These are phyloP conservation scores for Balansia obtecta DNA, from an alignment of 2,329 filamentous ascomycete species.

Conservation along the genomic window DNA sequence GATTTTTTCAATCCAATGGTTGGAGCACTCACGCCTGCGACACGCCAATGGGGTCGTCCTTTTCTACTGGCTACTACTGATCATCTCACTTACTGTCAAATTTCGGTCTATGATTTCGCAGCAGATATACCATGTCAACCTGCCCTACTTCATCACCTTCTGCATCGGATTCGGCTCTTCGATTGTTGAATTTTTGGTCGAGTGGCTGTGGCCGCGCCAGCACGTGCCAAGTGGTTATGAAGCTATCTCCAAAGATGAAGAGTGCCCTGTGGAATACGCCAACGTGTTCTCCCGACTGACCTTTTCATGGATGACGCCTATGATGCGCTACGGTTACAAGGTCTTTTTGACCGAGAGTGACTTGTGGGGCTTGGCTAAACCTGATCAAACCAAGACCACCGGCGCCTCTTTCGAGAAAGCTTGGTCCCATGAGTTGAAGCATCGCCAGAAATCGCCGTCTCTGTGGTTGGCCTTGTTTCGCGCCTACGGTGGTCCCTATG, in stretches of 20 bases:
- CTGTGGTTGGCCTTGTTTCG: constrained; percentile 78
- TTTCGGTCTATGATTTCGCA: constrained; percentile 76
- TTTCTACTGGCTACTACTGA: constrained; percentile 83
- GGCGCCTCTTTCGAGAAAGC: constrained; percentile 56
- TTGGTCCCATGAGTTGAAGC: constrained; percentile 66
- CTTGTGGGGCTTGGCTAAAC: constrained; percentile 77
- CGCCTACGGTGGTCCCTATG: constrained; percentile 76
- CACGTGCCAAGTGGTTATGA: constrained; percentile 42
- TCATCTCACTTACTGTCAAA: constrained; percentile 70
- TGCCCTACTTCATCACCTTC: constrained; percentile 69
- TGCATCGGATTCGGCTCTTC: constrained; percentile 59
- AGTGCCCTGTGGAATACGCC: constrained; percentile 75
- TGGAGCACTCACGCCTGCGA: constrained; percentile 71
- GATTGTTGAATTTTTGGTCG: constrained; percentile 58
- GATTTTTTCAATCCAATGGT: constrained; percentile 70
- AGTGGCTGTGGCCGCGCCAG: constrained; percentile 80
- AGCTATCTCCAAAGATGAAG: constrained; percentile 44
- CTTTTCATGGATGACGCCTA: constrained; percentile 96
- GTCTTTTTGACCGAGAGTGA: constrained; percentile 89
- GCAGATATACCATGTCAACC: constrained; percentile 50
- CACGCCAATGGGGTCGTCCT: constrained; percentile 80
- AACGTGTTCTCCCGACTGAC: constrained; percentile 88
- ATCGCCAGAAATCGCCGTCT: constrained; percentile 45
- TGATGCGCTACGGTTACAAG: constrained; percentile 93
- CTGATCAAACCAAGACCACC: constrained; percentile 68